Base-by-base conservation (phyloP, 2,329 filamentous ascomycete species). In the Exophiala phaeomuriformis region DNA sequence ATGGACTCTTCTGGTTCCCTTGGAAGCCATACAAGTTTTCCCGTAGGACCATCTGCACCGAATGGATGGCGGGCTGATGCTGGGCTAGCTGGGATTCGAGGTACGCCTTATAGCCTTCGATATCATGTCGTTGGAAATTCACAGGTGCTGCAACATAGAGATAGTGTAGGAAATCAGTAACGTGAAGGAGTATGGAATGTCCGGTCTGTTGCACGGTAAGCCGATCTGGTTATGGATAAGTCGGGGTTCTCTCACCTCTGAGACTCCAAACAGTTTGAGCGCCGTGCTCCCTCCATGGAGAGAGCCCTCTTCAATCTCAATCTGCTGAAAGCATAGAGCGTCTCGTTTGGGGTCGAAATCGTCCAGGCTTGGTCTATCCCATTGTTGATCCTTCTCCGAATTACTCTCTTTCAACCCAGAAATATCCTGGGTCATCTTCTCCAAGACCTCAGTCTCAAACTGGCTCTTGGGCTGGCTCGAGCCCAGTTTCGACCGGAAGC, bases 11-110 rank as follows among this genome's bases (percentile, higher is more conserved):
- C 52, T 85, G 82, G 63, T 97, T 97, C 55, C 93, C 93, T 67
- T 95, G 90, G 64, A 94, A 98, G 49, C 90, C 88, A 65, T 90
- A 95, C 4, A 98, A 85, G 65, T 90, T 95, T 69, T 97, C 90
- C 54, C 88, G 80, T 76, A 94, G 83, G 3, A 86, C 81, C 69
- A 98, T 79, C 60, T 86, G 77, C 1, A 96, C 86, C 0, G 86
- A 88, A 60, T 91, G 78, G 54, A 98, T 90, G 10, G 81, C 79
- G 1, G 83, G 81, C 54, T 85, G 80, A 62, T 86, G 79, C 61
- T 86, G 80, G n/a, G 82, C 86, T 47, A 95, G 70, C 66, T 87
- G 83, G 4, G 79, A 77, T 65, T 98, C 90, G 33, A 98, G 80
- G 65, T 83, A 97, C 3, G 81, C 75, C 66, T 85, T 87, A 76